Evolutionary conservation across 1,284 basidiomycete species (phyloP).

Genomic region (Papiliotrema terrestris): DNA sequence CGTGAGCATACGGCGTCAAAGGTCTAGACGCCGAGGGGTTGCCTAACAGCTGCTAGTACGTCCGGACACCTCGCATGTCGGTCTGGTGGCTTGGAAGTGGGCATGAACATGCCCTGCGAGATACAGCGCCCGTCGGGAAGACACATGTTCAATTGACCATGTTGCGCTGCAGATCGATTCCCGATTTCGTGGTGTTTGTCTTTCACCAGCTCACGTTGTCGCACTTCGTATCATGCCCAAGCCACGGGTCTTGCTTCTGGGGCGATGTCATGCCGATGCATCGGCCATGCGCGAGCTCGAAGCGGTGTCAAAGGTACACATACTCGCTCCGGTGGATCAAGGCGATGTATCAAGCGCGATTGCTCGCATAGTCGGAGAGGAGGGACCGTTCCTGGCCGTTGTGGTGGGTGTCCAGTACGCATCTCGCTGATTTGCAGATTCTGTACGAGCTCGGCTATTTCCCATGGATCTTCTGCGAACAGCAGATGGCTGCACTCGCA

Average conservation of each 20-base stretch:
- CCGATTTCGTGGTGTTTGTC: too few relatives aligned
- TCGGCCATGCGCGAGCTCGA: neutral
- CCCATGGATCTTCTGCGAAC: neutral
- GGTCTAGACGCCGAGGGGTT: too few relatives aligned
- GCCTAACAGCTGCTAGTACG: too few relatives aligned
- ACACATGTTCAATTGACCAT: too few relatives aligned
- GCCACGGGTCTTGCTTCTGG: neutral
- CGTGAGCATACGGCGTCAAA: too few relatives aligned
- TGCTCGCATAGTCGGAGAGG: neutral
- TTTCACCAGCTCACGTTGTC: too few relatives aligned
- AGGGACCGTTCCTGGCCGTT: neutral
- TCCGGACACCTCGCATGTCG: too few relatives aligned
- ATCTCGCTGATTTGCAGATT: neutral
- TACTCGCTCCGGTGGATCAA: neutral
- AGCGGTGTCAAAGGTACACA: neutral
- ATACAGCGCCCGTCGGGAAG: too few relatives aligned
- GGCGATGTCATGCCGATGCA: neutral
- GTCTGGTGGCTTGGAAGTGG: too few relatives aligned
- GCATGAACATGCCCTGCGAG: too few relatives aligned
- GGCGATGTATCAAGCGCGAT: neutral
- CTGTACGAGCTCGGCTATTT: neutral
- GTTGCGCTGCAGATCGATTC: too few relatives aligned
- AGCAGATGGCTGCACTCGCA: conserved; percentile 16
- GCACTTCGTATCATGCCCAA: neutral
- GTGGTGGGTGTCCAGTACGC: neutral